A percentile compares a stretch with the other conserved stretches of the same genome.
These are phyloP conservation scores for Termitomyces eurrhizus DNA, from an alignment of 768 basidiomycete genomes.

Conservation along the genomic window DNA sequence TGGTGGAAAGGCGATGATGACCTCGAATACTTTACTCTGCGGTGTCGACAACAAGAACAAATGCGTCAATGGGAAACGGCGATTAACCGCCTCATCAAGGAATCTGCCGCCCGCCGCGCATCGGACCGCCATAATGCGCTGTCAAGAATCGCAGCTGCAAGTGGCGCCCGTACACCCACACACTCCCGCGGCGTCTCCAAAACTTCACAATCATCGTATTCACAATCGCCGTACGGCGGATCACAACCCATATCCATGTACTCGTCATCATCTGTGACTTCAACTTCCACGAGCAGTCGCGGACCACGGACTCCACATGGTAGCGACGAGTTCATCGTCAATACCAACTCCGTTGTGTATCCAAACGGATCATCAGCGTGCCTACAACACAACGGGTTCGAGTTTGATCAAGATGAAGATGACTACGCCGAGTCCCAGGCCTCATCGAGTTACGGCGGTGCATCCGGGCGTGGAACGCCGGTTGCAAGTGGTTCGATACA, in stretches of 20 bases:
- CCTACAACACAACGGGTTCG: conserved; percentile 65
- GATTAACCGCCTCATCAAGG: conserved; percentile 84
- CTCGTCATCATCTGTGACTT: conserved; percentile 19
- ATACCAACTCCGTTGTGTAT: conserved; percentile 23
- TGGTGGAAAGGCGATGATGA: conserved; percentile 96
- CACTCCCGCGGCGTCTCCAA: conserved; percentile 32
- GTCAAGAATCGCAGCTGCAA: conserved; percentile 47
- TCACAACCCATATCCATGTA: conserved; percentile 30
- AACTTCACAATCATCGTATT: conserved; percentile 20
- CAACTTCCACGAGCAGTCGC: conserved; percentile 29
- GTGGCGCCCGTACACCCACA: conserved; percentile 41
- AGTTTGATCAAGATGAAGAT: conserved; percentile 66
- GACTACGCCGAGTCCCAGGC: conserved; percentile 76
- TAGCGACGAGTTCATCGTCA: conserved; percentile 35
- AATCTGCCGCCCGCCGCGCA: conserved; percentile 64
- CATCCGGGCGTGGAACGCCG: conserved; percentile 74
- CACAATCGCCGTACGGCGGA: conserved; percentile 20
- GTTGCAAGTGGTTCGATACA: conserved; percentile 20
- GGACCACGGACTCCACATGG: conserved; percentile 30
- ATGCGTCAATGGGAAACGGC: conserved; percentile 89
- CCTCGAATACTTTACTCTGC: conserved; percentile 90
- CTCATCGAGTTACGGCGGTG: conserved; percentile 33
- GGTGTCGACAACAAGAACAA: conserved; percentile 90
- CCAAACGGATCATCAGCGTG: conserved; percentile 50
- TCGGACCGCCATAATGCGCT: conserved; percentile 51